Evolutionary conservation across 352 stramenopile species (phyloP), one percentile per base, ranked within the genome.

Genomic region (Phytophthora constricta): DNA sequence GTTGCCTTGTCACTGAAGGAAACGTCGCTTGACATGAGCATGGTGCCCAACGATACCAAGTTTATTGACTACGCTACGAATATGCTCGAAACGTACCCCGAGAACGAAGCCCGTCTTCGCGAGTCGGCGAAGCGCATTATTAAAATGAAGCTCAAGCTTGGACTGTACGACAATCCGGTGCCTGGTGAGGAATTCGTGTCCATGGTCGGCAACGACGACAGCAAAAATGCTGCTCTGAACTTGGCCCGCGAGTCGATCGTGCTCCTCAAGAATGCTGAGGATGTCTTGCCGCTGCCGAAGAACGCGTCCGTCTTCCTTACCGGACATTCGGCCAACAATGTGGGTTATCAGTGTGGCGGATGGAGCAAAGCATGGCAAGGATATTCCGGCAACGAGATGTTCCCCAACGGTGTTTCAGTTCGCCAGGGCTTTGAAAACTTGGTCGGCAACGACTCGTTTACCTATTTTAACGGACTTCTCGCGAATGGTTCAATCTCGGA

Each of bases 1-100:
- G 68, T 92, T 0, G 65, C 70, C 5, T 73, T 92, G 50, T 71
- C 86, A 11, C 74, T 97, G n/a, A 50, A 66, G 33, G 74, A 93
- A 54, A 92, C 88, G 7, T 84, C 77, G 26, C 77, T 98, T 20
- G 92, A 98, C 63, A 96, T 98, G 86, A 96, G 83, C 58, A 97
- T 97, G 91, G 82, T 96, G 20, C 72, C 71, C 20, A 71, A 72
- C 26, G 58, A 79, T 19, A 75, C 68, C 0, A 56, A 67, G n/a
- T 82, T 86, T 45, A 80, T 93, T 41, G 73, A 90, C 26, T 68
- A 80, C 27, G 58, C 60, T 2, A 72, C 80, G 39, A 52, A 41
- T 9, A 70, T 89, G 49, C 59, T 90, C 4, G 10, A 85, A 22
- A 58, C 62, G 1, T 58, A 76, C 33, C 74, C 72, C 0, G 57